A percentile compares a stretch with the other conserved stretches of the same genome.
Evolutionary conservation across 108 stramenopile genomes (phyloP).

Genomic region (Skeletonema costatum): DNA sequence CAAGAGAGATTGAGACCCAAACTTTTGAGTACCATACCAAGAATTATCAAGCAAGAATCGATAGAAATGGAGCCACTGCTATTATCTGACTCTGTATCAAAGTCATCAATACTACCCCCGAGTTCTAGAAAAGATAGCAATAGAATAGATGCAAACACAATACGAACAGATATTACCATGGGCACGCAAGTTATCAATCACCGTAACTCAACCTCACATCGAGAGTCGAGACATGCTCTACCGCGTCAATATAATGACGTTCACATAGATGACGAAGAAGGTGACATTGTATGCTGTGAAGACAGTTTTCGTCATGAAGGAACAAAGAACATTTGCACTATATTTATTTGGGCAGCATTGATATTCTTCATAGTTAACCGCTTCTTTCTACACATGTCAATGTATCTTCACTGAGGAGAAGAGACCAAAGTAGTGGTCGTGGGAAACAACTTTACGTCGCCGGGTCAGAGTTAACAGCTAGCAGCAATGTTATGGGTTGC

Average conservation of each 20-base stretch:
- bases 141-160: no score
- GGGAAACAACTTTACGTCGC: not conserved
- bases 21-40: not conserved
- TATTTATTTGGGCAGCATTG: slow-evolving; percentile 34
- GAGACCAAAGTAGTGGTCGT: not conserved
- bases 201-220: not conserved
- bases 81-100: not conserved
- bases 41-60: not conserved
- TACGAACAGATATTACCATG: no score
- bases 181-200: not conserved
- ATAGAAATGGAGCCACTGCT: not conserved
- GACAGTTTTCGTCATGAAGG: slow-evolving; percentile 27
- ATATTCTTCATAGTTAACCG: slow-evolving; percentile 34
- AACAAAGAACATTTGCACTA: slow-evolving; percentile 43
- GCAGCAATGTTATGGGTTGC: no score
- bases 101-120: not conserved
- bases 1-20: not conserved
- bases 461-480: no score
- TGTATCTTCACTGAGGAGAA: slow-evolving; percentile 5
- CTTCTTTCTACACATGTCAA: slow-evolving; percentile 38
- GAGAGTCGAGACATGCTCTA: not conserved
- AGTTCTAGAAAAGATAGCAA: no score
- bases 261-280: slow-evolving; percentile 22
- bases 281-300: slow-evolving; percentile 36
- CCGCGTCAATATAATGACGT: not conserved